Evolutionary conservation across 768 basidiomycete genomes (phyloP).

Genomic region (Porpolomopsis calyptriformis): DNA sequence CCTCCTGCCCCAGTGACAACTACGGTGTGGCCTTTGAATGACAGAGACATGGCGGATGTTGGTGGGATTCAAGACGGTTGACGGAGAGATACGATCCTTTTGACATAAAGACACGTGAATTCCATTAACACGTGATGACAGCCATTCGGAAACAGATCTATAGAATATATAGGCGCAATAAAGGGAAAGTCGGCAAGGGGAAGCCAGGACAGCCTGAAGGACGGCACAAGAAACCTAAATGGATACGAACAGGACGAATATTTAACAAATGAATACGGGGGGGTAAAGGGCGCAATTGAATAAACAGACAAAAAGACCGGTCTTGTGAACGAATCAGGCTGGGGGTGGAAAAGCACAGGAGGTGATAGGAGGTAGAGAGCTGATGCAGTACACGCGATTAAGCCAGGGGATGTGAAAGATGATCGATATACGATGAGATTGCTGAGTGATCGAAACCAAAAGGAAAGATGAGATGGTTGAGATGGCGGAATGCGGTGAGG

Average conservation of each 20-base stretch:
- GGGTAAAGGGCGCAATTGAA: too few relatives aligned
- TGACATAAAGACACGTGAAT: not conserved
- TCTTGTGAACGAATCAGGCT: too few relatives aligned
- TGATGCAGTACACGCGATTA: not conserved
- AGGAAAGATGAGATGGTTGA: conserved; percentile 6
- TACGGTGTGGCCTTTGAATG: conserved; percentile 84
- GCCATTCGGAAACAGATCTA: not conserved
- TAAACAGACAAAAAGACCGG: too few relatives aligned
- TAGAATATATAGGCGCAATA: not conserved
- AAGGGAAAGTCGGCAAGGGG: not conserved
- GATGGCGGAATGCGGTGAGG: not conserved
- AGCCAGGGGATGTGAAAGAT: too few relatives aligned
- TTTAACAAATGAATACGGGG: too few relatives aligned
- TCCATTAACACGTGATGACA: not conserved
- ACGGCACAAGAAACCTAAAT: too few relatives aligned
- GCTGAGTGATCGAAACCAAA: conserved; percentile 4
- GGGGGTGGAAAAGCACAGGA: too few relatives aligned
- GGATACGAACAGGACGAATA: too few relatives aligned
- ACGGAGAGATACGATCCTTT: too few relatives aligned
- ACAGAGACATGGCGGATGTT: conserved; percentile 37
- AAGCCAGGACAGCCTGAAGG: not conserved
- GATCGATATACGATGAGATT: too few relatives aligned
- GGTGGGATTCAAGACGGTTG: not conserved
- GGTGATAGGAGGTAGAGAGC: too few relatives aligned
- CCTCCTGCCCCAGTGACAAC: conserved; percentile 94